Evolutionary conservation across 768 basidiomycete species (phyloP).

Genomic region (Kwoniella botswanensis): DNA sequence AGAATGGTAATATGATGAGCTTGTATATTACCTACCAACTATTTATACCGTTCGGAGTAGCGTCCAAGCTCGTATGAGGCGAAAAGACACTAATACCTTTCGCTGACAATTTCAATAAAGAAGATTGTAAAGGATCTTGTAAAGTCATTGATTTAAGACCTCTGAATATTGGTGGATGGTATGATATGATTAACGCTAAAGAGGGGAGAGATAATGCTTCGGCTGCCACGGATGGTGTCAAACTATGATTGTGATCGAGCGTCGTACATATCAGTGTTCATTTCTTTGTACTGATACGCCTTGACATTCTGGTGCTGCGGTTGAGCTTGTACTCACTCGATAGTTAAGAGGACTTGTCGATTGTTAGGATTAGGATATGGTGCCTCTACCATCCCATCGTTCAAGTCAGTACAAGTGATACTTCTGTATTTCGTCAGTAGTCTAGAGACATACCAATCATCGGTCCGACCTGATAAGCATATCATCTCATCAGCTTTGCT

Average conservation of each 20-base stretch:
- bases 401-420: slow-evolving; percentile 1
- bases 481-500: too few relatives aligned
- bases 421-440: too few relatives aligned
- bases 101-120: slow-evolving; percentile 77
- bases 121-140: slow-evolving; percentile 75
- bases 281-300: too few relatives aligned
- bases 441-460: slow-evolving; percentile 66
- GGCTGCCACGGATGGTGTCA: slow-evolving; percentile 53
- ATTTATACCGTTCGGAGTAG: slow-evolving; percentile 82
- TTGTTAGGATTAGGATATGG: slow-evolving; percentile 63
- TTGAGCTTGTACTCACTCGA: slow-evolving; percentile 62
- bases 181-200: slow-evolving; percentile 55
- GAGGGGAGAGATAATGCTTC: slow-evolving; percentile 25
- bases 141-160: slow-evolving; percentile 78
- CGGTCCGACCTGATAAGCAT: slow-evolving; percentile 67
- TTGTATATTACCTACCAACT: slow-evolving; percentile 67
- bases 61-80: slow-evolving; percentile 88
- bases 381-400: slow-evolving; percentile 39
- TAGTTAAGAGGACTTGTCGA: slow-evolving; percentile 68
- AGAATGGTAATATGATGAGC: background rate
- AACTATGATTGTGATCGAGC: slow-evolving; percentile 30
- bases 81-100: slow-evolving; percentile 83
- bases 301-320: too few relatives aligned
- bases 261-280: too few relatives aligned
- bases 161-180: slow-evolving; percentile 63